Base-by-base conservation (phyloP, 371 early-diverging fungal genomes). In the Phascolomyces articulosus region DNA sequence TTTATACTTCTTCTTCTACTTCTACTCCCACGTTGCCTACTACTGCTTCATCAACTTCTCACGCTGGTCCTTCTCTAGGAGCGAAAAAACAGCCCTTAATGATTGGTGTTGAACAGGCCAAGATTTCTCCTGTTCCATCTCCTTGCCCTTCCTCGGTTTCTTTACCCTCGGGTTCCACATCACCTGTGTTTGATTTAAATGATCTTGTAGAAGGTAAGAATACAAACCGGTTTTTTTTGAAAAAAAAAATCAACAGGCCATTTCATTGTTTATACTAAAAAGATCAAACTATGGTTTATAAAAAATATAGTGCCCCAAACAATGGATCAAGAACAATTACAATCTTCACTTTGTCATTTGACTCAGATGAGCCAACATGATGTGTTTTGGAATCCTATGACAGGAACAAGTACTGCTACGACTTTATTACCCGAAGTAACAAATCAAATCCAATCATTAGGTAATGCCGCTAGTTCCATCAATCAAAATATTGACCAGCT, bases 11-110 rank as follows among this genome's bases (percentile, higher is more conserved):
- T 0, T 13, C 8, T 15, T 44, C 44, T 0, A 18, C 41, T 11
- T 41, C 41, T 11, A 16, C 44, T 15, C n/a, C 44, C 18, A 1
- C 44, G n/a, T 44, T 44, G 16, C 16, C 44, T 4, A 18, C 8
- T 18, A 13, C 44, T 18, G 13, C 27, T 23, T 23, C 13, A 26
- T 24, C 55, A n/a, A 21, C 31, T 74, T 78, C 48, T 63, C 63
- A 2, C 71, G 83, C 16, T 76, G 51, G 51, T 24, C 18, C 4
- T 44, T n/a, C 44, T 18, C 15, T 51, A n/a, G 13, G 24, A 24
- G 11, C 86, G 2, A 79, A 81, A 62, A 87, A 86, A 44, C 69
- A 79, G 59, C 67, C 75, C 20, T 77, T 70, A 51, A 58, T 85
- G 51, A 41, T 84, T 24, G 79, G 77, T 0, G 72, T 74, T 29